phyloP scores from a whole-genome alignment of 2,329 filamentous ascomycete genomes.

The Elsinoe australis region DNA sequence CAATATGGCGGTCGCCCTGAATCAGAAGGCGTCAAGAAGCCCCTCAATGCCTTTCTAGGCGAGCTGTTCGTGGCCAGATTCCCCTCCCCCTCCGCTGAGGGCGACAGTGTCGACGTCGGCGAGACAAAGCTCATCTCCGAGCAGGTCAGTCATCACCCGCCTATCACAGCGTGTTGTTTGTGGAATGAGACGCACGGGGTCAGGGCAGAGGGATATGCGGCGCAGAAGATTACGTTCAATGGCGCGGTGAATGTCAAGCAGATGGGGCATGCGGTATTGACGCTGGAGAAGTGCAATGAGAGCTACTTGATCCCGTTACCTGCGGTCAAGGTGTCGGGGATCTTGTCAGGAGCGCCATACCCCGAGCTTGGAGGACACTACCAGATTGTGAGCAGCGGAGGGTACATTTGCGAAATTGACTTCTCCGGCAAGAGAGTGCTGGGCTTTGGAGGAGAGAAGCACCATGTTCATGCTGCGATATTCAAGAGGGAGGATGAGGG shows the following conservation, averaged over 20 bases:
- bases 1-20: slow-evolving; percentile 41
- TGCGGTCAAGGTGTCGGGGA: slow-evolving; percentile 40
- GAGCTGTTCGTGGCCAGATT: slow-evolving; percentile 39
- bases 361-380: slow-evolving; percentile 39
- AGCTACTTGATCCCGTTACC: slow-evolving; percentile 41
- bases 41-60: slow-evolving; percentile 45
- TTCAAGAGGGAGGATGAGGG: slow-evolving; percentile 28
- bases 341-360: slow-evolving; percentile 38
- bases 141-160: slow-evolving; percentile 42
- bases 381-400: slow-evolving; percentile 36
- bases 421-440: slow-evolving; percentile 39
- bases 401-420: slow-evolving; percentile 37
- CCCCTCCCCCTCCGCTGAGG: slow-evolving; percentile 24
- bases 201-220: slow-evolving; percentile 39
- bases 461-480: slow-evolving; percentile 35
- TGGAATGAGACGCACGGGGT: slow-evolving; percentile 40
- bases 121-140: slow-evolving; percentile 36
- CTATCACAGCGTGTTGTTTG: slow-evolving; percentile 41
- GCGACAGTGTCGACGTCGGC: slow-evolving; percentile 26
- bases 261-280: slow-evolving; percentile 39
- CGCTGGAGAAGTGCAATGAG: slow-evolving; percentile 38
- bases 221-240: slow-evolving; percentile 41
- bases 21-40: slow-evolving; percentile 42
- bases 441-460: slow-evolving; percentile 36
- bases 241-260: slow-evolving; percentile 41